Evolutionary conservation across 2,329 filamentous ascomycete species (phyloP).

Genomic region (Pezicula neosporulosa): DNA sequence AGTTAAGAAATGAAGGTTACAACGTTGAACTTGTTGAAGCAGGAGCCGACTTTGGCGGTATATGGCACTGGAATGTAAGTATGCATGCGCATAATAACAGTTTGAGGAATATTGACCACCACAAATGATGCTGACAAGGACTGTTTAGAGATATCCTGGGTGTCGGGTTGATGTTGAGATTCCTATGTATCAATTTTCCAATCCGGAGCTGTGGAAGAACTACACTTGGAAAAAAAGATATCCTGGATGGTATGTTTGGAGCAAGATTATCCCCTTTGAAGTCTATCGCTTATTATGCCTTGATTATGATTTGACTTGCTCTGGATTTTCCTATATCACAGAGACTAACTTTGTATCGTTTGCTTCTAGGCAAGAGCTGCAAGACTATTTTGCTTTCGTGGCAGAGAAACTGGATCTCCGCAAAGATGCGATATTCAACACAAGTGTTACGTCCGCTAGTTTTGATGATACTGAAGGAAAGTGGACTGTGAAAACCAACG

Average conservation of each 20-base stretch:
- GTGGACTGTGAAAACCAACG: conserved; percentile 44
- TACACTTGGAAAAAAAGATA: conserved; percentile 33
- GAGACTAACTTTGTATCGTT: too few species aligned
- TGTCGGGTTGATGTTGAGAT: conserved; percentile 24
- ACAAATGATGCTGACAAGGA: too few species aligned
- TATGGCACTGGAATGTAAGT: conserved; percentile 45
- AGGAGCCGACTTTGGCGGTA: conserved; percentile 31
- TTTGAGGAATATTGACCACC: too few species aligned
- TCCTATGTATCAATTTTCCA: conserved; percentile 11
- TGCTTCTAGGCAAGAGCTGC: conserved; percentile 43
- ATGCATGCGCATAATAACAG: too few species aligned
- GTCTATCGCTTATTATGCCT: too few species aligned
- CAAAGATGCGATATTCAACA: conserved; percentile 54
- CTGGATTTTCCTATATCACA: too few species aligned
- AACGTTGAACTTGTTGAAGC: not conserved
- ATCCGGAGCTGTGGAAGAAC: not conserved
- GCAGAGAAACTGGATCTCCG: conserved; percentile 50
- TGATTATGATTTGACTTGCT: too few species aligned
- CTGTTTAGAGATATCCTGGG: conserved; percentile 42
- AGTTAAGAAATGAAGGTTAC: not conserved
- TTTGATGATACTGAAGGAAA: conserved; percentile 49
- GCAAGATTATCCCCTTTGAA: too few species aligned
- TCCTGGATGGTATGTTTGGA: conserved; percentile 38
- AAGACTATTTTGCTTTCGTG: conserved; percentile 46
- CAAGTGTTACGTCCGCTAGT: conserved; percentile 43